Conservation (phyloP, 129 eudicot species). For the Escallonia herrerae region DNA sequence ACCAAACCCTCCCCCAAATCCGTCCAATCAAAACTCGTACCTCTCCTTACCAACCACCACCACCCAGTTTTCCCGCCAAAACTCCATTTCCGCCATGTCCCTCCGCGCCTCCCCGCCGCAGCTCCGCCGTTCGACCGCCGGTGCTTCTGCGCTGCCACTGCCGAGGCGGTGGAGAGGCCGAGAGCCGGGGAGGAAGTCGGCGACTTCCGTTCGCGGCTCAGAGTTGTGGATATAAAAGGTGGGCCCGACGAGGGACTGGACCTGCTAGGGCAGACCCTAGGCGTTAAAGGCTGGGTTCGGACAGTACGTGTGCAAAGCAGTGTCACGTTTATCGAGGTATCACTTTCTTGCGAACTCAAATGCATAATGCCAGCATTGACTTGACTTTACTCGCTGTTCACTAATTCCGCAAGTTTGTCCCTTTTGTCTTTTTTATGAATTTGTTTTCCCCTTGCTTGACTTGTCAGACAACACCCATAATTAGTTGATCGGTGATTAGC, state of each 20-base stretch:
- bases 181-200: conserved; percentile 35
- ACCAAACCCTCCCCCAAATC: conserved; percentile 18
- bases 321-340: conserved; percentile 91
- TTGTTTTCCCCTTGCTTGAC: too few relatives aligned
- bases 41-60: conserved; percentile 11
- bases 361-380: background rate
- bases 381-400: background rate
- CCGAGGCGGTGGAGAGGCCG: conserved; percentile 29
- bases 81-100: conserved; percentile 13
- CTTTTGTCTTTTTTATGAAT: too few relatives aligned
- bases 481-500: too few relatives aligned
- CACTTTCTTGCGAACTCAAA: background rate
- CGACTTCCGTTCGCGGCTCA: conserved; percentile 54
- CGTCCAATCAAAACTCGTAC: conserved; percentile 18
- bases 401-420: background rate
- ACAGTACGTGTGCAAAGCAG: conserved; percentile 85
- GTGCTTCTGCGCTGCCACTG: conserved; percentile 31
- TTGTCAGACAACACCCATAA: too few relatives aligned
- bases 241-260: conserved; percentile 73
- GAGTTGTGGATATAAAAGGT: conserved; percentile 69
- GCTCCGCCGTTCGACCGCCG: conserved; percentile 17
- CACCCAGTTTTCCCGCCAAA: conserved; percentile 12
- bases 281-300: conserved; percentile 84
- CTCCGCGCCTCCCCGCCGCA: conserved; percentile 19
- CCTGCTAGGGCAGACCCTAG: conserved; percentile 54